Evolutionary conservation across 2,329 filamentous ascomycete genomes (phyloP).

Genomic region (Pyrenochaeta sp.): DNA sequence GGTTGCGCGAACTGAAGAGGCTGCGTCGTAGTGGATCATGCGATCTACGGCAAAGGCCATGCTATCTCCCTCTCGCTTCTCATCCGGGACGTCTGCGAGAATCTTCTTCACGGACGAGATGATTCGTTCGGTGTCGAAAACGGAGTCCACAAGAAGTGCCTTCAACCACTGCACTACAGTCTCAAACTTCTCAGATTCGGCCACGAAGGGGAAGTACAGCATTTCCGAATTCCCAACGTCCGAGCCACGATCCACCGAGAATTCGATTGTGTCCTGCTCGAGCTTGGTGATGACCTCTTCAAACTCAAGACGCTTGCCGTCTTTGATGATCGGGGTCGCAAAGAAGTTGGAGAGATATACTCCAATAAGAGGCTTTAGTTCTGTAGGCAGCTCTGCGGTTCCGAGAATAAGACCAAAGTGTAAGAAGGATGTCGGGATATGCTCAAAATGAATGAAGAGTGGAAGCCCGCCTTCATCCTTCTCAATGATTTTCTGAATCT

Average conservation of each 20-base stretch:
- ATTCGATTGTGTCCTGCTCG: constrained; percentile 89
- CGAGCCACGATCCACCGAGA: constrained; percentile 73
- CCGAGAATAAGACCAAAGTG: constrained; percentile 83
- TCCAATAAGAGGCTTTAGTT: constrained; percentile 82
- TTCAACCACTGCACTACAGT: constrained; percentile 83
- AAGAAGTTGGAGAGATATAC: constrained; percentile 95
- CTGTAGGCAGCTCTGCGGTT: constrained; percentile 77
- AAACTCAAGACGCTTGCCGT: constrained; percentile 81
- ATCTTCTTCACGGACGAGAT: constrained; percentile 76
- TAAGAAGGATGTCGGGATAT: constrained; percentile 92
- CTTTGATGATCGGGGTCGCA: constrained; percentile 81
- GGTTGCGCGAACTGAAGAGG: constrained; percentile 78
- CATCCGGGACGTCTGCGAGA: constrained; percentile 88
- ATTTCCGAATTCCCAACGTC: constrained; percentile 81
- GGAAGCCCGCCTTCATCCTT: constrained; percentile 69
- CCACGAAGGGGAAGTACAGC: constrained; percentile 80
- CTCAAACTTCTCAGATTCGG: constrained; percentile 87
- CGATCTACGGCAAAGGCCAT: constrained; percentile 70
- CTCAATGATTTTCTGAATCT: constrained; percentile 79
- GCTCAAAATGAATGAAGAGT: constrained; percentile 95
- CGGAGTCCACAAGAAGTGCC: constrained; percentile 84
- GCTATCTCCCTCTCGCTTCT: constrained; percentile 82
- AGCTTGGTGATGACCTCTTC: constrained; percentile 91
- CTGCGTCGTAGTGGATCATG: constrained; percentile 80
- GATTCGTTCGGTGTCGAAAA: constrained; percentile 78